Base-by-base conservation (phyloP, 164 flowering plant species). In the Vitis vinifera region DNA sequence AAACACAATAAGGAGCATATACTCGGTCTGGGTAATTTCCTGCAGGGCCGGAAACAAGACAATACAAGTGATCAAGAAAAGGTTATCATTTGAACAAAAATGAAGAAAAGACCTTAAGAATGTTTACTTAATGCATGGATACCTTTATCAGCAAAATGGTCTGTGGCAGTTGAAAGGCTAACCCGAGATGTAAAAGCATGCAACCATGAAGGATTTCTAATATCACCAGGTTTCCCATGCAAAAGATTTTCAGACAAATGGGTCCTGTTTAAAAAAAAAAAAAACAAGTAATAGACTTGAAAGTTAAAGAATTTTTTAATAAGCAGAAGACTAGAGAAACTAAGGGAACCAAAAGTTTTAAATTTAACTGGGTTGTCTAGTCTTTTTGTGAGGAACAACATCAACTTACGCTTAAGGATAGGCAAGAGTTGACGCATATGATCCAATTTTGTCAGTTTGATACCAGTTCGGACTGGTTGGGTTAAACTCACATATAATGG, bases 1-100 rank as follows among this genome's bases (percentile, higher is more conserved):
- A 94, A 60, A 94, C 53, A 15, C 80, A 62, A 77, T 80, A 92
- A 19, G 82, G 75, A 11, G 88, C 93, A 79, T 62, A 85, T 27
- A 82, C 29, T 48, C 71, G 70, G 59, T 70, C 76, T 13, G 79
- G 51, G 49, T 7, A 23, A 23, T 47, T 65, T 62, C 79, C 85
- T 79, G 76, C 73, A 59, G 30, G 37, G 10, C 9, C 65, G 69
- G 4, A 60, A 63, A 37, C 14, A 70, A 66, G 13, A 55, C 6
- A 68, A 67, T 27, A 56, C 9, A 58, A 50, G 48, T 10, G 13
- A 50, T 12, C 57, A 37, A 37, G 15, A 49, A 51, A 49, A 16
- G 2, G 9, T 23, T 30, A n/a, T 13, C n/a, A 48, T 0, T 17
- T 37, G 1, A 0, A 56, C n/a, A n/a, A 27, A 52, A 37, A 16